These are phyloP conservation scores for Pleurotus tuoliensis DNA, from an alignment of 768 basidiomycete species.

Conservation along the genomic window DNA sequence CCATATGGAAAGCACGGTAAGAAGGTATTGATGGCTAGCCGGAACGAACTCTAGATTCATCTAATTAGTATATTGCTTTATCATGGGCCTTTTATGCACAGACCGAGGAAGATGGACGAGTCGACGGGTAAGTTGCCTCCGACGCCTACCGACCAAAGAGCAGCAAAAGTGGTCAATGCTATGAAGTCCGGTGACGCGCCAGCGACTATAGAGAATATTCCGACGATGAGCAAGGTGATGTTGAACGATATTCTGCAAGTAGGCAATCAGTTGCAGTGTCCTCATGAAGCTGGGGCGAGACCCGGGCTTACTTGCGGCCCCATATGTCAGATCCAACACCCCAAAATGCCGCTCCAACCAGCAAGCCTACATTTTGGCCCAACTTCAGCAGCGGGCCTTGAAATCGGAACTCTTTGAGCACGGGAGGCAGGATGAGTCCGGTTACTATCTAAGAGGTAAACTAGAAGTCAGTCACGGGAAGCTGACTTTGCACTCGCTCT, in stretches of 20 bases:
- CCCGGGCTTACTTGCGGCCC: slow-evolving; percentile 51
- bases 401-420: slow-evolving; percentile 62
- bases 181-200: slow-evolving; percentile 54
- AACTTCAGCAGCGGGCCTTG: slow-evolving; percentile 62
- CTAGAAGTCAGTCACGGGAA: not conserved
- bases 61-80: not conserved
- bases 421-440: slow-evolving; percentile 59
- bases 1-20: slow-evolving; percentile 74
- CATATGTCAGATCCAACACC: slow-evolving; percentile 66
- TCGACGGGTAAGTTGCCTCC: slow-evolving; percentile 66
- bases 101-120: slow-evolving; percentile 71
- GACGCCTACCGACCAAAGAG: slow-evolving; percentile 63
- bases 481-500: not conserved
- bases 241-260: slow-evolving; percentile 57
- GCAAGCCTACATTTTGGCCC: slow-evolving; percentile 67
- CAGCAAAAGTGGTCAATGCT: slow-evolving; percentile 47
- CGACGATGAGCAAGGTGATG: slow-evolving; percentile 64
- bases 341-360: slow-evolving; percentile 70
- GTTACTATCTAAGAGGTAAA: slow-evolving; percentile 47
- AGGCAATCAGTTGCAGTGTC: not conserved
- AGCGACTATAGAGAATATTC: slow-evolving; percentile 60
- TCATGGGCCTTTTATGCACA: slow-evolving; percentile 11
- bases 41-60: slow-evolving; percentile 57
- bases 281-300: not conserved
- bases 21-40: slow-evolving; percentile 67